Evolutionary conservation across 495 filamentous ascomycete species (phyloP), one percentile per base, ranked within the genome.

Genomic region (Neurospora sp.): DNA sequence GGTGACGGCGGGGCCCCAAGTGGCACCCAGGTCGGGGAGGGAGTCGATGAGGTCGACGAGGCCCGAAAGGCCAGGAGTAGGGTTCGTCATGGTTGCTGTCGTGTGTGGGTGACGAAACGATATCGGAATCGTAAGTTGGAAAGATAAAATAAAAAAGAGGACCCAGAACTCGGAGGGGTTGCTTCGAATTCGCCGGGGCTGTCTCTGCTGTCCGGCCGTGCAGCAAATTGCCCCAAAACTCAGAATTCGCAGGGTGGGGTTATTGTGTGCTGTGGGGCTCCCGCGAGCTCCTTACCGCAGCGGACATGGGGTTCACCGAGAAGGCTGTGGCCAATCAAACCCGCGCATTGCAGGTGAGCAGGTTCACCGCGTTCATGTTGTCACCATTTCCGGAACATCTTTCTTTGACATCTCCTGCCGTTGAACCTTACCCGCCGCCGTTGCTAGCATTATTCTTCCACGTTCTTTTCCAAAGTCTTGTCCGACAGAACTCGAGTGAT

Each of bases 1-100:
- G 37, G 93, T 89, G 70, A 89, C 87, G 71, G 92, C 83, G 71
- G 96, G 96, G 41, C 96, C 96, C 96, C 96, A 99, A 77, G 92
- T 92, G 74, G 89, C 90, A 73, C 85, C 84, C 38, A 78, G 76
- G 20, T 88, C 85, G 38, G 87, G 88, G 31, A 90, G 81, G 39
- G 87, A 82, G 65, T 87, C 80, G 78, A 90, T 88, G 74, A 89
- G 81, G 77, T 88, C 86, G 74, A 84, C 78, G 65, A 88, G 81
- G 69, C 84, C 81, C 69, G 77, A 79, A 35, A 45, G 71, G 73
- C 79, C 80, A 44, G 77, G 68, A 27, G 71, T 27, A 4, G 75
- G 71, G 59, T 70, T 74, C 39, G 78, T 74, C 80, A 82, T 82
- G 61, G 31, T 79, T 65, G 40, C 42, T n/a, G 20, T 71, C 35